Percentiles rank a stretch among this genome's conserved stretches.
Conservation (phyloP, 192 early-diverging fungal genomes). For the Backusella sp. region DNA sequence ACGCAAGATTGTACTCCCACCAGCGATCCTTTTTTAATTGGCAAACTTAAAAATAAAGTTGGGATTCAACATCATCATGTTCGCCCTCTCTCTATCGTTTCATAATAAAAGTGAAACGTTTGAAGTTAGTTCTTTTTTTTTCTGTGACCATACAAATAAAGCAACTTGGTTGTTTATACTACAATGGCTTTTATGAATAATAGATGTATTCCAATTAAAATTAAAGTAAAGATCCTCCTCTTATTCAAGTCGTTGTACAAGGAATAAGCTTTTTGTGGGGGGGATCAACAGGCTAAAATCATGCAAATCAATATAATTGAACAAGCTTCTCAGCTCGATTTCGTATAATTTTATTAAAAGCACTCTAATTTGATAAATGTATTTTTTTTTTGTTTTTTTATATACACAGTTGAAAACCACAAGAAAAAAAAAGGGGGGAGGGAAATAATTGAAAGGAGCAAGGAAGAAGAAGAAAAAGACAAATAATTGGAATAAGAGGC, state of each 20-base stretch:
- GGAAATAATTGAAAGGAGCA: no score
- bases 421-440: background rate
- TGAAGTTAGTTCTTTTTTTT: no score
- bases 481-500: background rate
- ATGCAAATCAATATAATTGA: background rate
- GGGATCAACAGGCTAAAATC: background rate
- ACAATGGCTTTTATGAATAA: no score
- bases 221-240: background rate
- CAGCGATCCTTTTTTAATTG: background rate
- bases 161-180: no score
- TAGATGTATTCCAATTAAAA: background rate
- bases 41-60: background rate
- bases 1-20: no score
- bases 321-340: background rate
- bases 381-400: background rate
- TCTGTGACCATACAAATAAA: no score
- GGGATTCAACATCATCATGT: background rate
- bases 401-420: background rate
- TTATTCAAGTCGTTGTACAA: background rate
- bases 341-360: background rate
- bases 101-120: background rate
- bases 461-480: background rate
- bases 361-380: background rate
- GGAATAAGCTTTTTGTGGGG: background rate
- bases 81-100: background rate